These are phyloP conservation scores for Nepenthes mirabilis DNA, from an alignment of 148 eudicot species.

Conservation along the genomic window DNA sequence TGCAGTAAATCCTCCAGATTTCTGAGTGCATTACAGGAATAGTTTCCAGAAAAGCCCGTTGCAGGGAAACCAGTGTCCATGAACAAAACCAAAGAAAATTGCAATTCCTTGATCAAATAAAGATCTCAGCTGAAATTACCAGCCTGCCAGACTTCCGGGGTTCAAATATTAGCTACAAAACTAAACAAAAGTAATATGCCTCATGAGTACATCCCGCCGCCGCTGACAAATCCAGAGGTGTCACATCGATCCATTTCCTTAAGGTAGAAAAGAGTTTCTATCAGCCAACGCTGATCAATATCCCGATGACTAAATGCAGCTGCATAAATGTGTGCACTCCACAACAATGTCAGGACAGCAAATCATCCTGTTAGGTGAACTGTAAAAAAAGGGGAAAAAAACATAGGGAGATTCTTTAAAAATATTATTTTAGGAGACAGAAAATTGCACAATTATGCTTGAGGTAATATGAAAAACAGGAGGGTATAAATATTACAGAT, in stretches of 20 bases:
- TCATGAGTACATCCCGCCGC: slow-evolving; percentile 47
- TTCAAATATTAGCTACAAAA: slow-evolving; percentile 32
- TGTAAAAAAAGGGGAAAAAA: slow-evolving; percentile 7
- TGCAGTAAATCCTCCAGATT: slow-evolving; percentile 35
- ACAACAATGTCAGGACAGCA: slow-evolving; percentile 5
- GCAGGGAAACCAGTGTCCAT: slow-evolving; percentile 54
- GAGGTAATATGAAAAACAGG: too few species aligned
- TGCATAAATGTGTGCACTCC: slow-evolving; percentile 11
- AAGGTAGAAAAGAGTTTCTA: background rate
- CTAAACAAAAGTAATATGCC: slow-evolving; percentile 38
- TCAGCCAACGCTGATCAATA: slow-evolving; percentile 10
- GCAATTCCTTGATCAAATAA: slow-evolving; percentile 16
- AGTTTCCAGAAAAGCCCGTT: slow-evolving; percentile 29
- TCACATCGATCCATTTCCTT: slow-evolving; percentile 83
- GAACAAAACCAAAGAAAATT: slow-evolving; percentile 15
- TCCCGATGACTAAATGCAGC: slow-evolving; percentile 5
- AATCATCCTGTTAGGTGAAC: slow-evolving; percentile 37
- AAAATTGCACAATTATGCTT: background rate
- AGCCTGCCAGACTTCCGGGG: slow-evolving; percentile 73
- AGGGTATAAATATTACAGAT: too few species aligned
- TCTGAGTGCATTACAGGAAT: slow-evolving; percentile 25
- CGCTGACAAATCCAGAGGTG: slow-evolving; percentile 97
- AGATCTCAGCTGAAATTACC: slow-evolving; percentile 39
- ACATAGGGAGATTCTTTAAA: background rate
- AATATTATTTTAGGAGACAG: background rate